Evolutionary conservation across 129 eudicot species (phyloP), one percentile per base, ranked within the genome.

Genomic region (Artemisia argyi): DNA sequence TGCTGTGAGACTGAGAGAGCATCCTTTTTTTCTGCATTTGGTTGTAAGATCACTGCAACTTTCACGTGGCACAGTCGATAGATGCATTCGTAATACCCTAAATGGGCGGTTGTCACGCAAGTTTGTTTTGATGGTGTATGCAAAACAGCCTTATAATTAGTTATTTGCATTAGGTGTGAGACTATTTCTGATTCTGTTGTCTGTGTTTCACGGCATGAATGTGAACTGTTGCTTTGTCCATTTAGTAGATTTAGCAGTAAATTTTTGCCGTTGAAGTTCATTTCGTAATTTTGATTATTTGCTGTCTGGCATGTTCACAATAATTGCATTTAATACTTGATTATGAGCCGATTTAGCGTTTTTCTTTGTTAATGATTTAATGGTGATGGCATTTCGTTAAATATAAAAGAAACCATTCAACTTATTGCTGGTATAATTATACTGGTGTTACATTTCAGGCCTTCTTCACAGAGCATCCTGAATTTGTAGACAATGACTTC

Each of bases 381-480:
- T 30, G 26, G 42, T 32, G 46, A 39, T 39, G 11, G 46, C 46
- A 39, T 39, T 7, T 39, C 11, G 46, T 39, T 39, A 39, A 7
- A 39, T 39, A 39, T 39, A 39, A 39, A 39, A 7, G 46, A 7
- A 39, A 39, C 46, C 46, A 39, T 39, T 39, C 46, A n/a, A 39
- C 46, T 7, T 39, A 2, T 39, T 39, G 2, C 46, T 8, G 46
- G 9, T 39, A 39, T 39, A 39, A 39, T 7, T 39, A 39, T 39
- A 39, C 46, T 2, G 46, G 46, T 39, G 42, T 77, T 70, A 15
- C 17, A 1, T 63, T 63, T 62, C 85, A 92, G 97, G 91, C 85
- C 11, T 92, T 92, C 66, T 92, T 92, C 65, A 54, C 63, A 64
- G 89, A 75, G 64, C 97, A 89, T 74, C 97, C 97, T 20, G 81